Evolutionary conservation across 805 yeast genomes (phyloP).

Genomic region (Crinitomyces ghanaensis): DNA sequence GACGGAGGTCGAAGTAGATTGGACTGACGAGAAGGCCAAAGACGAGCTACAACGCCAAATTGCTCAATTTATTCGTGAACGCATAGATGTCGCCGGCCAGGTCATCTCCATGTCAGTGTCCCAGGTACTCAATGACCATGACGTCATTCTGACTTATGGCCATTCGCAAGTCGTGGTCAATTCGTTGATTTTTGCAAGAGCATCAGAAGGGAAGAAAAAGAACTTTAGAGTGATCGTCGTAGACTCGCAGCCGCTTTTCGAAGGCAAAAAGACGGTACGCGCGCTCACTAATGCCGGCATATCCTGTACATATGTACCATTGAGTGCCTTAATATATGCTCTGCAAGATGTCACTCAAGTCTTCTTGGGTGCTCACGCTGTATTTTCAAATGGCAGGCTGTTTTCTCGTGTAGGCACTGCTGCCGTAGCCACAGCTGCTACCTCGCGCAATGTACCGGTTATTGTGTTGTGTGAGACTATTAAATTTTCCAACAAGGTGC

Average conservation of each 20-base stretch:
- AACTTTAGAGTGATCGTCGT: constrained; percentile 71
- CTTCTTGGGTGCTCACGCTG: constrained; percentile 92
- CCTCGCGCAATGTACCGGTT: constrained; percentile 82
- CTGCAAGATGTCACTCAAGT: constrained; percentile 83
- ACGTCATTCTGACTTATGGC: constrained; percentile 78
- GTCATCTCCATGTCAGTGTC: constrained; percentile 76
- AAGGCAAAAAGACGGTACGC: constrained; percentile 71
- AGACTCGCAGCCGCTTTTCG: constrained; percentile 89
- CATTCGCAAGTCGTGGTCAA: constrained; percentile 74
- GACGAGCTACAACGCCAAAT: constrained; percentile 50
- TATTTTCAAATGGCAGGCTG: constrained; percentile 87
- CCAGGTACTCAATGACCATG: constrained; percentile 60
- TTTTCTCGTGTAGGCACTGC: constrained; percentile 95
- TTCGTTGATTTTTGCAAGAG: constrained; percentile 60
- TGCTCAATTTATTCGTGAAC: constrained; percentile 72
- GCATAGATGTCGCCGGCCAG: constrained; percentile 70
- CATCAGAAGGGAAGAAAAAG: constrained; percentile 45
- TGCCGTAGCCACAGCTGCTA: constrained; percentile 81
- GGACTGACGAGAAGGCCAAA: constrained; percentile 57
- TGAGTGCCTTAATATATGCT: constrained; percentile 69
- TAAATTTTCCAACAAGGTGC: constrained; percentile 91
- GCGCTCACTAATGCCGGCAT: constrained; percentile 53
- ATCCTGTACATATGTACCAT: constrained; percentile 64
- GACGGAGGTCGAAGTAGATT: constrained; percentile 68
- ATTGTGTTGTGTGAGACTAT: constrained; percentile 91